These are phyloP conservation scores for Westerdykella sp. DNA, from an alignment of 2,329 filamentous ascomycete genomes.

Conservation along the genomic window DNA sequence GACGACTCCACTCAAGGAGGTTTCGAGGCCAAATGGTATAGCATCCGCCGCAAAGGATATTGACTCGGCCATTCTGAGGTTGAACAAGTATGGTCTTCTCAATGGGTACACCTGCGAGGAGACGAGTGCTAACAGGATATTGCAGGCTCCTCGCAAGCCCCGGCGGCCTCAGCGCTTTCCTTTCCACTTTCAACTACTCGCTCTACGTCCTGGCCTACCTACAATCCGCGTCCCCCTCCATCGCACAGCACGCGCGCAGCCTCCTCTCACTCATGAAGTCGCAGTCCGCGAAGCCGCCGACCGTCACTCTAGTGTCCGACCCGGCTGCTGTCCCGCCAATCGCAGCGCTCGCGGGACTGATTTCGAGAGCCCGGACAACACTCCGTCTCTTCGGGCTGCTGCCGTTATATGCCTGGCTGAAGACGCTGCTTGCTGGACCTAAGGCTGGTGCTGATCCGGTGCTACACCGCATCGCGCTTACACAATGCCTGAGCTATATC, in stretches of 20 bases:
- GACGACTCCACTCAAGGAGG: slow-evolving; percentile 17
- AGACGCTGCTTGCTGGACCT: slow-evolving; percentile 36
- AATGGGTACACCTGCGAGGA: slow-evolving; percentile 4
- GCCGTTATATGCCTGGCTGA: slow-evolving; percentile 42
- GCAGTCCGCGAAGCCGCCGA: slow-evolving; percentile 18
- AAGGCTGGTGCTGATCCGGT: slow-evolving; percentile 39
- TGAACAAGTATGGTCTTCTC: slow-evolving; percentile 38
- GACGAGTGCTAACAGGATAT: background rate
- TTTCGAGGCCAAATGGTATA: slow-evolving; percentile 23
- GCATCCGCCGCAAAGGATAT: slow-evolving; percentile 28
- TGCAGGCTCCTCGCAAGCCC: slow-evolving; percentile 40
- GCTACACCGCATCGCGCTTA: slow-evolving; percentile 37
- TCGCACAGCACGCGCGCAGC: slow-evolving; percentile 21
- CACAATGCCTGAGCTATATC: slow-evolving; percentile 40
- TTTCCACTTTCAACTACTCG: slow-evolving; percentile 44
- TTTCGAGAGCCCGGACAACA: slow-evolving; percentile 40
- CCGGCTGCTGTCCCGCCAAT: slow-evolving; percentile 27
- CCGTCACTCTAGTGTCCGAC: slow-evolving; percentile 21
- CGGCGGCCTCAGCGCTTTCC: slow-evolving; percentile 41
- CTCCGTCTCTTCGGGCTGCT: slow-evolving; percentile 41
- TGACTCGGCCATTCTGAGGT: slow-evolving; percentile 37
- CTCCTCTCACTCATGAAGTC: slow-evolving; percentile 32
- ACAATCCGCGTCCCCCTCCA: slow-evolving; percentile 34
- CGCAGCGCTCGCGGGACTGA: slow-evolving; percentile 33
- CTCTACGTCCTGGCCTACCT: slow-evolving; percentile 43